Base-by-base conservation (phyloP, 768 basidiomycete genomes). In the Serendipita indica region DNA sequence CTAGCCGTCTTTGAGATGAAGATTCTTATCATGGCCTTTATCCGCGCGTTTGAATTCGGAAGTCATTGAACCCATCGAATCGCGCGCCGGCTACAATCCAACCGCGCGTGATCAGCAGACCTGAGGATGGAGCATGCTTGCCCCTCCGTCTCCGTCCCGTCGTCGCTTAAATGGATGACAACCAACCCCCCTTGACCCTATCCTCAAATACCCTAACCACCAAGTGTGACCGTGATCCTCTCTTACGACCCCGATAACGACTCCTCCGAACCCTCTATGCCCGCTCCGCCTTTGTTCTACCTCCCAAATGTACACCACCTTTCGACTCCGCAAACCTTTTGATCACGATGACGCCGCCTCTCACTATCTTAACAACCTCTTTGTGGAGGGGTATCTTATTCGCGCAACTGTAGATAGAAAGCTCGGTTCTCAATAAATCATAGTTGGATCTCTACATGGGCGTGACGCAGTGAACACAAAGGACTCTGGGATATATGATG, bases 1-100 rank as follows among this genome's bases (percentile, higher is more conserved):
- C n/a, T n/a, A 20, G 72, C 71, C 27, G 60, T 73, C 13, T 67
- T 71, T 41, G 70, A 74, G 64, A 68, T 72, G 67, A 74, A 74
- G 65, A 69, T 71, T 35, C 69, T 74, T 27, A 64, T 74, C 57
- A 66, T 69, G 25, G 68, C 70, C 12, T 64, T 74, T 22, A 61
- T 75, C 30, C 69, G 71, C 27, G 62, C 65, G 34, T 67, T 75
- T 54, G 68, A 69, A 62, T 72, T 75, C 63, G 43, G n/a, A 46
- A 20, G 7, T 27, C 10, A 27, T 46, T 10, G 43, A 46, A 20
- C 13, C 12, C 7, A 27, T 46, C 43, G 43, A 46, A 20, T 10
- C 43, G 12, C 13, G 43, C 43, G 7, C n/a, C n/a, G n/a, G 43
- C 43, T 20, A 46, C 43, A 10, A 46, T 46, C 25, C 43, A 46